These are phyloP conservation scores for Leishmania turanica DNA, from an alignment of 208 protist genomes.

Conservation along the genomic window DNA sequence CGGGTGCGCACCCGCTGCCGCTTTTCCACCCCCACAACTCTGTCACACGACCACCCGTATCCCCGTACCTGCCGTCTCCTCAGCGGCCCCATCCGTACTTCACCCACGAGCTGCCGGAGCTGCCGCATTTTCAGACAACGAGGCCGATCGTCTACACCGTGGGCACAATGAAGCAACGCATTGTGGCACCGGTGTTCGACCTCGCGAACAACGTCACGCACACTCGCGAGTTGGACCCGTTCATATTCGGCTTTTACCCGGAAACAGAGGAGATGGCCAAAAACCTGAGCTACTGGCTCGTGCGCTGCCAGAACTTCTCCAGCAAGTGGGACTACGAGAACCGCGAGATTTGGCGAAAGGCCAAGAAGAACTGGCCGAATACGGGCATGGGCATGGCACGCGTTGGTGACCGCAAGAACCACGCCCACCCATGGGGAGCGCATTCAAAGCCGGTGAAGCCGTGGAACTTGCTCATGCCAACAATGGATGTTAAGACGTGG, in stretches of 20 bases:
- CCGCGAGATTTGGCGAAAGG: conserved; percentile 88
- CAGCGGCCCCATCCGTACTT: conserved; percentile 91
- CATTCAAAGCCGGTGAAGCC: conserved; percentile 82
- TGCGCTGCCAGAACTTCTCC: conserved; percentile 88
- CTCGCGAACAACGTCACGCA: conserved; percentile 74
- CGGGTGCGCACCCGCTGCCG: conserved; percentile 86
- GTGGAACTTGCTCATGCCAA: conserved; percentile 93
- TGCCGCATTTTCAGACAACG: conserved; percentile 81
- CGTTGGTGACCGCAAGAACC: conserved; percentile 86
- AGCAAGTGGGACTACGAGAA: conserved; percentile 90
- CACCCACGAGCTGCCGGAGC: conserved; percentile 69
- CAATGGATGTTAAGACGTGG: conserved; percentile 87
- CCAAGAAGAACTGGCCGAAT: conserved; percentile 93
- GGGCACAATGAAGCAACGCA: conserved; percentile 87
- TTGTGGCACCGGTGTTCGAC: conserved; percentile 86
- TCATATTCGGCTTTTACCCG: conserved; percentile 91
- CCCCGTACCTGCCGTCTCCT: conserved; percentile 88
- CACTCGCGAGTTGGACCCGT: conserved; percentile 90
- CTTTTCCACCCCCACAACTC: conserved; percentile 76
- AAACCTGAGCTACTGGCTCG: conserved; percentile 87
- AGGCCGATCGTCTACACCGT: conserved; percentile 84
- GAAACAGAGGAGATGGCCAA: conserved; percentile 74
- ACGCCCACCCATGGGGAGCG: conserved; percentile 79
- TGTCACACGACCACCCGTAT: conserved; percentile 76
- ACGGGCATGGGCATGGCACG: conserved; percentile 92